Percentiles rank a stretch among this genome's conserved stretches.
These are phyloP conservation scores for Hericium rajendrae DNA, from an alignment of 768 basidiomycete genomes.

Conservation along the genomic window DNA sequence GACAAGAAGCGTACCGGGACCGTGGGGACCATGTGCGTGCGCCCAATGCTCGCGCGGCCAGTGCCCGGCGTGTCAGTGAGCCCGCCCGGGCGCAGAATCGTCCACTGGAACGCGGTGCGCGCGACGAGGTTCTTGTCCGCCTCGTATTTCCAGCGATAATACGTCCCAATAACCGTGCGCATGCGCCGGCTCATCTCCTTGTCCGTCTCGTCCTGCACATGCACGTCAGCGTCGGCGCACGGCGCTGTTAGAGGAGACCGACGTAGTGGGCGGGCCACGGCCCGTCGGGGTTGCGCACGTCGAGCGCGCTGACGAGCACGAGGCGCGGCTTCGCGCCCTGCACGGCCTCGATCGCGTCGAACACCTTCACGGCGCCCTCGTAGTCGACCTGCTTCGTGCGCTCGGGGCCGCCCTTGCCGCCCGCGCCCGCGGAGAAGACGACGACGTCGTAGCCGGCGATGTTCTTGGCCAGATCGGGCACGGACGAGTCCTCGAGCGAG, in stretches of 20 bases:
- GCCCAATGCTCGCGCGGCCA: conserved; percentile 43
- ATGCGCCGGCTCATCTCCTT: conserved; percentile 30
- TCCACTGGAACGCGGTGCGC: conserved; percentile 53
- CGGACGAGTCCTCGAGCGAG: conserved; percentile 44
- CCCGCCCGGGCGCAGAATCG: conserved; percentile 56
- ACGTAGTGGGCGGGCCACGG: conserved; percentile 42
- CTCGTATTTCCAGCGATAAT: conserved; percentile 32
- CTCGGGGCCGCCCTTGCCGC: conserved; percentile 47
- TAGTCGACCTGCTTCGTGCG: conserved; percentile 48
- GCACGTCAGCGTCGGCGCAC: background rate
- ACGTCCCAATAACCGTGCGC: conserved; percentile 34
- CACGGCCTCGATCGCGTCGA: conserved; percentile 53
- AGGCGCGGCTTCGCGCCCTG: conserved; percentile 40
- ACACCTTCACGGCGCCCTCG: conserved; percentile 59
- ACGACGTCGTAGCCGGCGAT: conserved; percentile 31
- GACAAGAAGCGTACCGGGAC: conserved; percentile 34
- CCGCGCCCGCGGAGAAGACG: conserved; percentile 38
- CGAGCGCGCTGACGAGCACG: conserved; percentile 50
- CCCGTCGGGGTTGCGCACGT: conserved; percentile 40
- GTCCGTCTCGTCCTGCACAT: conserved; percentile 35
- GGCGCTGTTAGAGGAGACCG: conserved; percentile 13
- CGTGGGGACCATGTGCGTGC: conserved; percentile 35
- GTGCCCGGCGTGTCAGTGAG: conserved; percentile 42
- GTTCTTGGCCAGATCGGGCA: conserved; percentile 33
- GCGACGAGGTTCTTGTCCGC: conserved; percentile 33